Evolutionary conservation across 176 grass and related monocot genomes (phyloP).

Genomic region (Avena sativa): DNA sequence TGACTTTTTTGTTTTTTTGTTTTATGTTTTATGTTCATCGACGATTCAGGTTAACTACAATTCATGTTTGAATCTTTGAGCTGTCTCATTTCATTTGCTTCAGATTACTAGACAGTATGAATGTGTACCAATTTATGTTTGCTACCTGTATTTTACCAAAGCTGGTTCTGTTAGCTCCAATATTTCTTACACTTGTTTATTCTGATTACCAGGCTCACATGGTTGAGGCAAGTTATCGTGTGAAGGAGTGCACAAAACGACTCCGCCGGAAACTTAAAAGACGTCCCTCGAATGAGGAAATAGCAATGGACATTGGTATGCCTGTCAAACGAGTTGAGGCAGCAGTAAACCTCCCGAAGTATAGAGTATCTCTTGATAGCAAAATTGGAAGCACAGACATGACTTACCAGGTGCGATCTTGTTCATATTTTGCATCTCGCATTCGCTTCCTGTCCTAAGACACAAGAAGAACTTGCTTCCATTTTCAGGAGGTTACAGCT

Average conservation of each 20-base stretch:
- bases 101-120: not conserved
- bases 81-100: constrained; percentile 32
- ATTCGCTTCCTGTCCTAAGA: not conserved
- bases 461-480: not conserved
- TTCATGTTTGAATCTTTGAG: constrained; percentile 3
- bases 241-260: constrained; percentile 65
- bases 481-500: constrained; percentile 81
- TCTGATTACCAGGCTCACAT: constrained; percentile 58
- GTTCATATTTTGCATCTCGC: constrained; percentile 1
- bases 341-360: constrained; percentile 71
- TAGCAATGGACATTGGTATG: constrained; percentile 65
- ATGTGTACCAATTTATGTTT: constrained; percentile 22
- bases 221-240: constrained; percentile 77
- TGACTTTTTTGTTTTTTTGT: not conserved
- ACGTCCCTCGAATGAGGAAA: constrained; percentile 62
- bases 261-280: constrained; percentile 63
- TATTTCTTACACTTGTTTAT: constrained; percentile 21
- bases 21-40: constrained; percentile 17
- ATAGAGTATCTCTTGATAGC: constrained; percentile 66
- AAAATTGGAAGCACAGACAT: constrained; percentile 70
- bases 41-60: constrained; percentile 21
- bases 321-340: constrained; percentile 68
- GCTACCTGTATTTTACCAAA: constrained; percentile 13
- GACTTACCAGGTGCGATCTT: constrained; percentile 62
- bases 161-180: constrained; percentile 1